Percentiles rank a stretch among this genome's conserved stretches.
Conservation (phyloP, 768 basidiomycete species). For the Boletus insuetus region DNA sequence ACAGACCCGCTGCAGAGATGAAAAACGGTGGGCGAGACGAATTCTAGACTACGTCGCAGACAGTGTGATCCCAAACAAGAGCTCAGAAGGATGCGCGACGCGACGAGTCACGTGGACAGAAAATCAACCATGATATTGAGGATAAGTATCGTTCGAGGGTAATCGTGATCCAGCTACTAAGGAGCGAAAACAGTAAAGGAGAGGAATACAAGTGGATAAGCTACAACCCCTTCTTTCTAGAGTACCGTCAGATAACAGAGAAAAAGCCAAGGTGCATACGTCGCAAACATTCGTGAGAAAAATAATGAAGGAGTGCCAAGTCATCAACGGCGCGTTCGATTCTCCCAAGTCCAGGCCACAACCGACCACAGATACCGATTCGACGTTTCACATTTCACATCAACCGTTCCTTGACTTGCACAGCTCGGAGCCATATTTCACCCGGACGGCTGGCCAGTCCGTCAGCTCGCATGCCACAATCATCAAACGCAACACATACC, state of each 20-base stretch:
- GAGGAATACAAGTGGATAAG: constrained; percentile 18
- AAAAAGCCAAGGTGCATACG: constrained; percentile 1
- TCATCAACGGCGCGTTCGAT: background rate
- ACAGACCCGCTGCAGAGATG: constrained; percentile 30
- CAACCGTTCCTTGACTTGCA: constrained; percentile 63
- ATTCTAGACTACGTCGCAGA: background rate
- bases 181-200: constrained; percentile 6
- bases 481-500: constrained; percentile 40
- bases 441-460: constrained; percentile 20
- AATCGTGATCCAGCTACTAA: constrained; percentile 10
- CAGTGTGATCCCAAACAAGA: too few relatives aligned
- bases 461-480: constrained; percentile 1
- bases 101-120: constrained; percentile 23
- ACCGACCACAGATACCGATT: background rate
- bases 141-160: background rate
- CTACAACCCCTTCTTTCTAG: constrained; percentile 16
- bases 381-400: constrained; percentile 31
- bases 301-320: constrained; percentile 1
- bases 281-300: constrained; percentile 8
- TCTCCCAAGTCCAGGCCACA: background rate
- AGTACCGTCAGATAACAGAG: constrained; percentile 3
- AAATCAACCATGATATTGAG: constrained; percentile 24
- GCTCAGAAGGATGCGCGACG: constrained; percentile 5
- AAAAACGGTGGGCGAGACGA: constrained; percentile 4
- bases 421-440: constrained; percentile 41